Conservation (phyloP, 208 protist genomes). For the Angomonas desouzai region DNA sequence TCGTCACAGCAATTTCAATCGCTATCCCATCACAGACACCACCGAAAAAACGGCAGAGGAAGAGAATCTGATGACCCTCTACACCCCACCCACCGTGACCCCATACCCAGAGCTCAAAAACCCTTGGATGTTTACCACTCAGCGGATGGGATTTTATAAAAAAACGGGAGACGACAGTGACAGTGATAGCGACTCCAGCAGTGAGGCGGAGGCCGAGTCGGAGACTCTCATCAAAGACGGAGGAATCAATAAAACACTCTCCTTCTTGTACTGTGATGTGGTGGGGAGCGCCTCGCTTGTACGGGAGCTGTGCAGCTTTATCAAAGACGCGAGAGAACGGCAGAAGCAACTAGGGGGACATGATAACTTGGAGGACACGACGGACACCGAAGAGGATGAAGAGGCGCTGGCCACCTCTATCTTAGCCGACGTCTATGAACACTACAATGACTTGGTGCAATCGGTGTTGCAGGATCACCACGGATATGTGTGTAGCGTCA, state of each 20-base stretch:
- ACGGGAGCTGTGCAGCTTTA: slow-evolving; percentile 3
- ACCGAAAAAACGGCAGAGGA: slow-evolving; percentile 11
- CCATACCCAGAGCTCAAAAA: slow-evolving; percentile 11
- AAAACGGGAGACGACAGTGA: neutral
- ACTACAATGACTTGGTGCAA: slow-evolving; percentile 80
- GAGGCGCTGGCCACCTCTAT: slow-evolving; percentile 21
- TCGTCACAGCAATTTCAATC: neutral
- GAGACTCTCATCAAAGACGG: slow-evolving; percentile 15
- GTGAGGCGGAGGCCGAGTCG: slow-evolving; percentile 15
- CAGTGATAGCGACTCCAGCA: neutral
- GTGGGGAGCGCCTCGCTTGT: neutral
- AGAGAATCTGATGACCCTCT: neutral
- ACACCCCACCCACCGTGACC: neutral
- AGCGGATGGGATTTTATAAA: neutral
- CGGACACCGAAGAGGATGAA: slow-evolving; percentile 21
- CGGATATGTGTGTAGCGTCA: slow-evolving; percentile 63
- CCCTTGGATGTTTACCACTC: slow-evolving; percentile 5
- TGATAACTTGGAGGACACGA: slow-evolving; percentile 18
- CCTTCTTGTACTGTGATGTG: slow-evolving; percentile 9
- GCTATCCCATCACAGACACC: neutral
- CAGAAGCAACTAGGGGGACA: neutral
- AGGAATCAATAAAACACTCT: neutral
- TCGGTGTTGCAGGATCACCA: slow-evolving; percentile 25
- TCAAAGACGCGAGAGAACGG: neutral
- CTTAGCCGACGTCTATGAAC: slow-evolving; percentile 32